phyloP scores from a whole-genome alignment of 2,329 filamentous ascomycete genomes.

The Stagonosporopsis chrysanthemi region DNA sequence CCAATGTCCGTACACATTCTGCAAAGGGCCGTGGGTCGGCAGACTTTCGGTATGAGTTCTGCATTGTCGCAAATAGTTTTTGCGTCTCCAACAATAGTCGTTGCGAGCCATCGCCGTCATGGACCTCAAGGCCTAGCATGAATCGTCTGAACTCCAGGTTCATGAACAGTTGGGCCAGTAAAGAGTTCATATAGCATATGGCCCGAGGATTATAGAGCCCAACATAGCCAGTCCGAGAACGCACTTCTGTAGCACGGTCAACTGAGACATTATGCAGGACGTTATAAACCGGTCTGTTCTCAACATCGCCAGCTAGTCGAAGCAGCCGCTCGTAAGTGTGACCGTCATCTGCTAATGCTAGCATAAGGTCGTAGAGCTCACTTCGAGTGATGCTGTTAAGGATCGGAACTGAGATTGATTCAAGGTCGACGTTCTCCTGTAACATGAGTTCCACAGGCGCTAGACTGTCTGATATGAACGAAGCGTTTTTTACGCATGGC shows the following conservation, averaged over 20 bases:
- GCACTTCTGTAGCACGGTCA: constrained; percentile 72
- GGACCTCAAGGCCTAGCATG: constrained; percentile 67
- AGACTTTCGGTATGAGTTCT: constrained; percentile 77
- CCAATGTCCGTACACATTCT: constrained; percentile 79
- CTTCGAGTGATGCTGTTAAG: constrained; percentile 47
- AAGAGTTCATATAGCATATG: constrained; percentile 95
- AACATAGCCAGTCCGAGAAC: constrained; percentile 81
- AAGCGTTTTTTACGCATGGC: neutral
- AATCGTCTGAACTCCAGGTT: constrained; percentile 87
- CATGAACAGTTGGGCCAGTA: constrained; percentile 96
- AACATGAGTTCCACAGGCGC: neutral
- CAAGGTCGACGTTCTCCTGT: neutral
- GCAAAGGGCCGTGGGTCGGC: constrained; percentile 78
- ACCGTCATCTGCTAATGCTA: constrained; percentile 43
- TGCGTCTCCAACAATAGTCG: constrained; percentile 79
- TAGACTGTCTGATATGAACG: constrained; percentile 3
- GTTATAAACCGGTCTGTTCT: constrained; percentile 54
- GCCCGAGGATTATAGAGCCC: constrained; percentile 92
- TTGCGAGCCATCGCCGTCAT: constrained; percentile 65
- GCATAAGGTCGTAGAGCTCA: constrained; percentile 48
- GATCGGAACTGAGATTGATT: constrained; percentile 33
- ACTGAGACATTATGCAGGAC: constrained; percentile 64
- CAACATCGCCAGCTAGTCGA: constrained; percentile 32
- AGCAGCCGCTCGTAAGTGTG: constrained; percentile 40
- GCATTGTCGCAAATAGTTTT: constrained; percentile 82